Conservation (phyloP, 2,329 filamentous ascomycete species). For the Truncatella angustata region DNA sequence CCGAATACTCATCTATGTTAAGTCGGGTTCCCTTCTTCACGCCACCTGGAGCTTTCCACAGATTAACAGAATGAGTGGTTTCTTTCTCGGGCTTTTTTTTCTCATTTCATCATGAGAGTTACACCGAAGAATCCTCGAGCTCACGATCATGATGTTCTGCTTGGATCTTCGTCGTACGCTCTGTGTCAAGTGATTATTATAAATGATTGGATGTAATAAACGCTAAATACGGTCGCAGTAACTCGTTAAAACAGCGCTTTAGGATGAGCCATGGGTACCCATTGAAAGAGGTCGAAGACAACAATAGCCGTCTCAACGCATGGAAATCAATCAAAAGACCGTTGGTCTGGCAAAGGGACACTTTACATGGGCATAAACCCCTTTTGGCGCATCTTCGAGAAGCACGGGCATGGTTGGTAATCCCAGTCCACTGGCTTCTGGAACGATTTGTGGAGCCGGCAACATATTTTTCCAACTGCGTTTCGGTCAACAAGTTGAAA, state of each 20-base stretch:
- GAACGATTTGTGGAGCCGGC: too few relatives aligned
- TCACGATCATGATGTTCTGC: constrained; percentile 15
- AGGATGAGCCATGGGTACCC: background rate
- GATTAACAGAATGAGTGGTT: background rate
- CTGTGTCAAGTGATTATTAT: constrained; percentile 21
- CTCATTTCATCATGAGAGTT: background rate
- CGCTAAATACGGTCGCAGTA: constrained; percentile 14
- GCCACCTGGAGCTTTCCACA: background rate
- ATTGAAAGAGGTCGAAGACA: too few relatives aligned
- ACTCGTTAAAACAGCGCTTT: background rate
- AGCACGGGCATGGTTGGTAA: too few relatives aligned
- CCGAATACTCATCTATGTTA: background rate
- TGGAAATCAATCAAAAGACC: too few relatives aligned
- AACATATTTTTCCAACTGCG: too few relatives aligned
- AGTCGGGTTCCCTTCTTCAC: background rate
- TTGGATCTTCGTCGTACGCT: constrained; percentile 20
- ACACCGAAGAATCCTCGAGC: background rate
- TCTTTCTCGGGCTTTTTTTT: background rate
- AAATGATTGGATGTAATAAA: constrained; percentile 26
- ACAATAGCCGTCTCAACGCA: too few relatives aligned
- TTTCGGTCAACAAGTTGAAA: too few relatives aligned
- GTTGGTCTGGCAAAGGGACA: too few relatives aligned
- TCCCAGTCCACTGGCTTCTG: too few relatives aligned
- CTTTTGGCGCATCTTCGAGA: too few relatives aligned
- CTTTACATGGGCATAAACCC: too few relatives aligned